Evolutionary conservation across 2,329 filamentous ascomycete species (phyloP).

Genomic region (Lecanicillium sp.): DNA sequence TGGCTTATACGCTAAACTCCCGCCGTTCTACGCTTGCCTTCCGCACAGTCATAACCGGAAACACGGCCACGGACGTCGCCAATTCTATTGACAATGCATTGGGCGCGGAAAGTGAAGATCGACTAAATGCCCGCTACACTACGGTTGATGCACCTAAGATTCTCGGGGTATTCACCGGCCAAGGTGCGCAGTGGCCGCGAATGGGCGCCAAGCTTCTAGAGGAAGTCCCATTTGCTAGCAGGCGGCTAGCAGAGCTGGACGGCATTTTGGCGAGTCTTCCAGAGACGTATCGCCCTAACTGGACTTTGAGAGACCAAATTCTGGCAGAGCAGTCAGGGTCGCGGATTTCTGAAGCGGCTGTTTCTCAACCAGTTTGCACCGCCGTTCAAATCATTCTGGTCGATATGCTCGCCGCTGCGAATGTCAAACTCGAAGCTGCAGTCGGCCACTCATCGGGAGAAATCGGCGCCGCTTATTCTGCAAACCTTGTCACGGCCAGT

Average conservation of each 20-base stretch:
- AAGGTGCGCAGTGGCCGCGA: slow-evolving; percentile 22
- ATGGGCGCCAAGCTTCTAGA: slow-evolving; percentile 16
- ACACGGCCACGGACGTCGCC: not conserved
- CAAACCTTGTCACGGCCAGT: slow-evolving; percentile 25
- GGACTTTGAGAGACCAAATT: slow-evolving; percentile 15
- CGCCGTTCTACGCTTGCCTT: not conserved
- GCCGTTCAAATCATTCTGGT: slow-evolving; percentile 17
- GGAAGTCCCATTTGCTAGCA: not conserved
- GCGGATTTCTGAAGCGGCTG: slow-evolving; percentile 10
- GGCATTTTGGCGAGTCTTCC: slow-evolving; percentile 10
- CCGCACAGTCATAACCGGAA: not conserved
- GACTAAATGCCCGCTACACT: not conserved
- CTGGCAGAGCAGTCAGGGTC: not conserved
- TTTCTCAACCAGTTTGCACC: slow-evolving; percentile 18
- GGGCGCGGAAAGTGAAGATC: not conserved
- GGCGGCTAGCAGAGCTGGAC: slow-evolving; percentile 9
- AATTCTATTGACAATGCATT: not conserved
- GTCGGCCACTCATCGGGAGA: slow-evolving; percentile 41
- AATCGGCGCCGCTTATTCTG: slow-evolving; percentile 39
- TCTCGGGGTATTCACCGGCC: slow-evolving; percentile 21
- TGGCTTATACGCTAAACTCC: not conserved
- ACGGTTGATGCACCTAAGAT: not conserved
- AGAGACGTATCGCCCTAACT: slow-evolving; percentile 12
- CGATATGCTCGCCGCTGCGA: slow-evolving; percentile 15
- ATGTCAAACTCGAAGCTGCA: slow-evolving; percentile 22